phyloP scores from a whole-genome alignment of 371 early-diverging fungal species.

The Zychaea mexicana region DNA sequence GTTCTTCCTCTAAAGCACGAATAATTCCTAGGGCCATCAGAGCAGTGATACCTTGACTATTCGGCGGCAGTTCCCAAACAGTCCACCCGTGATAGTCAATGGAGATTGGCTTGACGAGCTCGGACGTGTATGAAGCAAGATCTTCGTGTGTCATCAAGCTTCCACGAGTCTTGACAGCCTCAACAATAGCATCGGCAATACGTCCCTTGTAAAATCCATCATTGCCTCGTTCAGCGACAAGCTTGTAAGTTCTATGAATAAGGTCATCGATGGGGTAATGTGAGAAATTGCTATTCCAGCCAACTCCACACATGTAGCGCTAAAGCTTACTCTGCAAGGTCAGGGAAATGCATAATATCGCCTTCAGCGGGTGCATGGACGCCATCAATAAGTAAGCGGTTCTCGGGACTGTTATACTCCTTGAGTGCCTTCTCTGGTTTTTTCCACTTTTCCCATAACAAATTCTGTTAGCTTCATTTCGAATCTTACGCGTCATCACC shows the following conservation, averaged over 20 bases:
- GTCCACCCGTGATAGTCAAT: conserved; percentile 66
- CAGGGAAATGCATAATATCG: conserved; percentile 60
- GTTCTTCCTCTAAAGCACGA: conserved; percentile 53
- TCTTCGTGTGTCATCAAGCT: conserved; percentile 77
- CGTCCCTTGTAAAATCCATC: conserved; percentile 80
- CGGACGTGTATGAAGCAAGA: conserved; percentile 60
- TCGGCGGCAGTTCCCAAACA: conserved; percentile 79
- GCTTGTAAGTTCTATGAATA: conserved; percentile 55
- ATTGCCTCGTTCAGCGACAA: conserved; percentile 68
- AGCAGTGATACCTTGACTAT: conserved; percentile 77
- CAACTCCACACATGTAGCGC: background rate
- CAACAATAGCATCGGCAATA: conserved; percentile 74
- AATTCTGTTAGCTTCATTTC: too few species aligned
- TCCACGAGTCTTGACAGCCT: conserved; percentile 60
- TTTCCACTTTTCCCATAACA: conserved; percentile 70
- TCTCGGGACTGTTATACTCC: conserved; percentile 40
- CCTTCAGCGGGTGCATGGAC: conserved; percentile 62
- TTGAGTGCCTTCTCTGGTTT: conserved; percentile 40
- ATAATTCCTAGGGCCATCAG: conserved; percentile 76
- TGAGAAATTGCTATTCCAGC: background rate
- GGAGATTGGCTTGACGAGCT: conserved; percentile 64
- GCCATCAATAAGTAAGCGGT: conserved; percentile 63
- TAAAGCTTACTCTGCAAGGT: conserved; percentile 60
- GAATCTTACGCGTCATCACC: too few species aligned
- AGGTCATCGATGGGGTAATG: background rate